Evolutionary conservation across 192 early-diverging fungal genomes (phyloP).

Genomic region (Coemansia sp.): DNA sequence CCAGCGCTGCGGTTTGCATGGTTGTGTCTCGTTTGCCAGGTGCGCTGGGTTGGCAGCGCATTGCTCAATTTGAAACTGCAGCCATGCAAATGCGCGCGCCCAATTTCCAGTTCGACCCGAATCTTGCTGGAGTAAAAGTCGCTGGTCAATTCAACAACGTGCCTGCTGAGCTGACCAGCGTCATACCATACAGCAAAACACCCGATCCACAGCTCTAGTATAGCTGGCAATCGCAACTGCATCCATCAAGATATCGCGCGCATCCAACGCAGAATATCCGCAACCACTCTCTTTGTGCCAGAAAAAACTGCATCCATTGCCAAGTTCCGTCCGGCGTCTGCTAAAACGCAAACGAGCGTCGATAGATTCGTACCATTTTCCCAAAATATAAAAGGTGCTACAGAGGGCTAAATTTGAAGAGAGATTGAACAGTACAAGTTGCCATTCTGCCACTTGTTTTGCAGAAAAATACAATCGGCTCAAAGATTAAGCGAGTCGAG

Average conservation of each 20-base stretch:
- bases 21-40: too few relatives aligned
- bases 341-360: not conserved
- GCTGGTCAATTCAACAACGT: not conserved
- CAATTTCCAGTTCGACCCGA: too few relatives aligned
- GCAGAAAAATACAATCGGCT: not conserved
- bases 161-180: not conserved
- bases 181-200: not conserved
- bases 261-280: not conserved
- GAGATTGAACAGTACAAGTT: slow-evolving; percentile 4
- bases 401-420: slow-evolving; percentile 15
- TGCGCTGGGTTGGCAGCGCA: too few relatives aligned
- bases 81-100: too few relatives aligned
- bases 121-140: too few relatives aligned
- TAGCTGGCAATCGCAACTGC: not conserved
- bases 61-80: too few relatives aligned
- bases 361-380: slow-evolving; percentile 50
- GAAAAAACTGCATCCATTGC: not conserved
- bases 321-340: not conserved
- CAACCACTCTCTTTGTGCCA: not conserved
- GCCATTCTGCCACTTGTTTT: not conserved
- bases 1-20: too few relatives aligned
- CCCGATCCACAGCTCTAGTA: not conserved
- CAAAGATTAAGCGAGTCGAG: not conserved
- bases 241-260: not conserved
- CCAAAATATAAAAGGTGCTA: slow-evolving; percentile 10